These are phyloP conservation scores for Huiozyma sinensis DNA, from an alignment of 805 yeast species.

Conservation along the genomic window DNA sequence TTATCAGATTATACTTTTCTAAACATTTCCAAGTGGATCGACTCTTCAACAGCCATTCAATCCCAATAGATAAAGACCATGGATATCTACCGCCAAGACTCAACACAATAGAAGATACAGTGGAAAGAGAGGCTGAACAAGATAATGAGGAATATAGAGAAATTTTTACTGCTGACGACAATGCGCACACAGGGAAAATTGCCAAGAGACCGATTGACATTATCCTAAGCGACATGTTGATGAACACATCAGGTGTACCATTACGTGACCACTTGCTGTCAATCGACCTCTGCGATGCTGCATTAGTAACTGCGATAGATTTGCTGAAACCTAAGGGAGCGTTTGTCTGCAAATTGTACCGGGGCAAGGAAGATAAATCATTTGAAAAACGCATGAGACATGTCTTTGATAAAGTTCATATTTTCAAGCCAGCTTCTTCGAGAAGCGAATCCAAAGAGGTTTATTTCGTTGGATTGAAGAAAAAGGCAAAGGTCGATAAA, in stretches of 20 bases:
- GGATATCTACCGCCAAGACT: constrained; percentile 8
- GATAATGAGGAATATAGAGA: constrained; percentile 22
- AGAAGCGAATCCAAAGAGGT: constrained; percentile 72
- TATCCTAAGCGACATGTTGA: constrained; percentile 80
- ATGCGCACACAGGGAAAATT: constrained; percentile 2
- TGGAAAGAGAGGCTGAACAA: not conserved
- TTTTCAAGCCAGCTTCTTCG: constrained; percentile 75
- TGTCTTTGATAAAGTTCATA: constrained; percentile 51
- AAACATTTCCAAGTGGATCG: constrained; percentile 25
- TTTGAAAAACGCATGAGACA: constrained; percentile 49
- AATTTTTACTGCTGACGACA: constrained; percentile 14
- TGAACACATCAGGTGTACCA: constrained; percentile 76
- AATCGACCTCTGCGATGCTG: constrained; percentile 86
- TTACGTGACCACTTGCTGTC: constrained; percentile 76
- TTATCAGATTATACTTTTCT: constrained; percentile 41
- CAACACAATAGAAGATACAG: constrained; percentile 8
- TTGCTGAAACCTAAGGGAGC: constrained; percentile 60
- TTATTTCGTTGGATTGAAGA: constrained; percentile 62
- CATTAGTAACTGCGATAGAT: constrained; percentile 62
- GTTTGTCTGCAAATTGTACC: constrained; percentile 73
- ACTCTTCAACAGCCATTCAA: constrained; percentile 7
- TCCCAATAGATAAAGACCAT: constrained; percentile 15
- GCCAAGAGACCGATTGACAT: constrained; percentile 43
- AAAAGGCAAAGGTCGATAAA: constrained; percentile 35
- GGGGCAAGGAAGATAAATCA: constrained; percentile 66